Evolutionary conservation across 208 protist species (phyloP).

Genomic region (Trypanosoma lewisi): DNA sequence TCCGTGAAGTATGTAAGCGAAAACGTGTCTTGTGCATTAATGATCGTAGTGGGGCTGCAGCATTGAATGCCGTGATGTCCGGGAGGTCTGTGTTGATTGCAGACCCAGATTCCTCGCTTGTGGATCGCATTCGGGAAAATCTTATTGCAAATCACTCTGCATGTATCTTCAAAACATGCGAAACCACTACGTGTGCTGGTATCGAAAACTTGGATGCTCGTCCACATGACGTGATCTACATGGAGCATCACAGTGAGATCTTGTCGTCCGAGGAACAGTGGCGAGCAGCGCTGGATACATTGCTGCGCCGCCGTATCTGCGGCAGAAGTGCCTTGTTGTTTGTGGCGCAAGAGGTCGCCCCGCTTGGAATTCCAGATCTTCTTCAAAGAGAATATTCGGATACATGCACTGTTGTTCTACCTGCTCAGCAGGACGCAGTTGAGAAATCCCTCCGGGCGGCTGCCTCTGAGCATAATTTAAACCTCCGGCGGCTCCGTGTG

Average conservation of each 20-base stretch:
- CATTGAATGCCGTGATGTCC: constrained; percentile 77
- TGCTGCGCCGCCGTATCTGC: constrained; percentile 47
- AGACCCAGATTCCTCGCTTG: constrained; percentile 34
- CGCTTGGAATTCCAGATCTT: constrained; percentile 64
- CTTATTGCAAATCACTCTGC: constrained; percentile 69
- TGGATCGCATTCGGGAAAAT: constrained; percentile 65
- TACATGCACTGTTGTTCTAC: constrained; percentile 3
- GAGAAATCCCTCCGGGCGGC: constrained; percentile 38
- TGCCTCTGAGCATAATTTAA: constrained; percentile 45
- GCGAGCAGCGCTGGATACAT: constrained; percentile 30
- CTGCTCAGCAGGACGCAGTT: constrained; percentile 30
- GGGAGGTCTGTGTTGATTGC: constrained; percentile 71
- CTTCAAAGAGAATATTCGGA: constrained; percentile 17
- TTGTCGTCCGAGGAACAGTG: constrained; percentile 64
- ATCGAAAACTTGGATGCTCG: constrained; percentile 39
- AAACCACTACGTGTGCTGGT: constrained; percentile 35
- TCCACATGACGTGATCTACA: constrained; percentile 64
- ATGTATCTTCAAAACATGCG: constrained; percentile 56
- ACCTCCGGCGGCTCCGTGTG: constrained; percentile 49
- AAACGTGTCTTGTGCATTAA: constrained; percentile 78
- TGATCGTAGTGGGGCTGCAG: constrained; percentile 63
- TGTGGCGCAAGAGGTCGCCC: constrained; percentile 61
- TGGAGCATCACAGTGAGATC: constrained; percentile 55
- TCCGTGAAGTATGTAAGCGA: constrained; percentile 61
- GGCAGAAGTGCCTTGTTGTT: constrained; percentile 63